Base-by-base conservation (phyloP, 2,329 filamentous ascomycete genomes). In the Sclerotinia borealis region DNA sequence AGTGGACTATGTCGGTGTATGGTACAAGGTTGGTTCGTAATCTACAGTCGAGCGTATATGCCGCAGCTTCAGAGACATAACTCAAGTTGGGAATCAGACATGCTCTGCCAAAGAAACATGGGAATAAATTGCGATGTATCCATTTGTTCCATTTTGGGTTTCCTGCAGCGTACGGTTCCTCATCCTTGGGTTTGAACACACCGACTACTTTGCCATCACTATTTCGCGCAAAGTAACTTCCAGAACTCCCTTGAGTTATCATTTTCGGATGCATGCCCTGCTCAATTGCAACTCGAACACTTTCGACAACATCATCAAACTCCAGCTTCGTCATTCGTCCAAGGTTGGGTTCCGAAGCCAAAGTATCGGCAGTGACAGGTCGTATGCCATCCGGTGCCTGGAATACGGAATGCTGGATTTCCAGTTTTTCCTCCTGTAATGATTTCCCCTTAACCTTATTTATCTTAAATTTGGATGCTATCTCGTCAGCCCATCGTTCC, bases 121-220 rank as follows among this genome's bases (percentile, higher is more conserved):
- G 95, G 71, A 99, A 98, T 68, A 99, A 75, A 75, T 99, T 99
- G 68, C 95, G 84, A 76, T 99, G 95, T 79, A 99, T 93, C 95
- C 95, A 99, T 78, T 99, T 99, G 71, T 96, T 98, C 93, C 93
- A 98, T 76, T 99, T 99, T 7, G 95, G 95, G 74, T 99, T 99
- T 70, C 92, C 90, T 37, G 91, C 95, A 1, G 95, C 95, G 74
- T 97, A 99, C 0, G 95, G 95, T 76, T 99, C 96, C 78, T 99
- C 95, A 71, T 99, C 95, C 78, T 99, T 99, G 48, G 95, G 95
- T 76, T 99, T 99, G 79, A 99, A 99, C 5, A 99, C 95, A 41
- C 93, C 95, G 4, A 99, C 92, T 19, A 97, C 91, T 79, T 96
- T 97, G 59, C 95, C 95, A 63, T 93, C 89, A 1, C 85, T 85